Evolutionary conservation across 345 rosid genomes (phyloP).

Genomic region (Bretschneidera sinensis): DNA sequence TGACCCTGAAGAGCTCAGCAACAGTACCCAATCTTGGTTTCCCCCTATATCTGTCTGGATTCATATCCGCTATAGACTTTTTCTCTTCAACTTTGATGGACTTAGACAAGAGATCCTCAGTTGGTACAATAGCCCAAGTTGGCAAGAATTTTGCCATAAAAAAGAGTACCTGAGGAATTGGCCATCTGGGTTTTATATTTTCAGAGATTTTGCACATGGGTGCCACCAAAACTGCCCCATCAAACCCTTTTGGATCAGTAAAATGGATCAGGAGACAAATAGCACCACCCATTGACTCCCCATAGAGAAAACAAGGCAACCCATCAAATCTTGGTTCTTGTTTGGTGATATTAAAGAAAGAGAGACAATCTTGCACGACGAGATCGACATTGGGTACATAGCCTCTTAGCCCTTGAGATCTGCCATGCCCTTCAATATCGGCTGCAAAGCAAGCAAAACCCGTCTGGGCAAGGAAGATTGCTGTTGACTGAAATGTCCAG

Average conservation of each 20-base stretch:
- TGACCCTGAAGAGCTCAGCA: conserved; percentile 60
- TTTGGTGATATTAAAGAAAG: conserved; percentile 49
- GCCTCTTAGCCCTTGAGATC: conserved; percentile 59
- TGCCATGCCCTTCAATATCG: conserved; percentile 86
- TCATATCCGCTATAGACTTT: conserved; percentile 44
- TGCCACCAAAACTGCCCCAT: conserved; percentile 69
- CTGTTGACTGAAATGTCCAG: conserved; percentile 74
- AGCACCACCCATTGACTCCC: conserved; percentile 91
- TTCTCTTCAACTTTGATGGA: conserved; percentile 67
- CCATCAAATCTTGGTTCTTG: conserved; percentile 29
- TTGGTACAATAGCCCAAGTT: conserved; percentile 69
- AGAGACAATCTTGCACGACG: conserved; percentile 52
- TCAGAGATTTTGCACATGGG: conserved; percentile 90
- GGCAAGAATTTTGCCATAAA: conserved; percentile 63
- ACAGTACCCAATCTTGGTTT: conserved; percentile 87
- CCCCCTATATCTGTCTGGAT: conserved; percentile 62
- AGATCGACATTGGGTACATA: conserved; percentile 66
- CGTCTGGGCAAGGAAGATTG: conserved; percentile 65
- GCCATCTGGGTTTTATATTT: conserved; percentile 70
- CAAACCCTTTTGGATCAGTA: conserved; percentile 45
- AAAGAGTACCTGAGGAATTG: conserved; percentile 50
- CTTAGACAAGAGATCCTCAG: conserved; percentile 50
- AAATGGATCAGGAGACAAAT: conserved; percentile 58
- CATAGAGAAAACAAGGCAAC: conserved; percentile 59
- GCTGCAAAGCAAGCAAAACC: conserved; percentile 79